phyloP scores from a whole-genome alignment of 2,329 filamentous ascomycete species.

The Paradendryphiella salina region DNA sequence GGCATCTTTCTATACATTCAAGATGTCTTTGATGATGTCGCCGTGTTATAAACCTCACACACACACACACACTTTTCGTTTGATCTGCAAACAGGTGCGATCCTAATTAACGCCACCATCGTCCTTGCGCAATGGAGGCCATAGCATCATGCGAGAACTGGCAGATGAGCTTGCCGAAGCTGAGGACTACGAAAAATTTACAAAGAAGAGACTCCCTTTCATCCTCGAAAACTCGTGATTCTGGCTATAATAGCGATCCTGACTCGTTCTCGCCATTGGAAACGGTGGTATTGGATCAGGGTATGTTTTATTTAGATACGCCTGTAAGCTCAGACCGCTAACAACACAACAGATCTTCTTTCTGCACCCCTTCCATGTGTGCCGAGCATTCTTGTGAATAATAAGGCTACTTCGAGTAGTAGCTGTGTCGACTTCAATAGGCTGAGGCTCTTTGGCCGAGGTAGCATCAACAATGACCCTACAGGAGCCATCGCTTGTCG shows the following conservation, averaged over 20 bases:
- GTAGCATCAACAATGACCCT: slow-evolving; percentile 5
- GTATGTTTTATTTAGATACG: slow-evolving; percentile 13
- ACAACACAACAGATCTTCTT: slow-evolving; percentile 13
- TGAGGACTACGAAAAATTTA: slow-evolving; percentile 21
- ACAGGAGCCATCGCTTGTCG: background rate
- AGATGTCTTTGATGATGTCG: background rate
- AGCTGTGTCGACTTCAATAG: slow-evolving; percentile 10
- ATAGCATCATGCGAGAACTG: slow-evolving; percentile 10
- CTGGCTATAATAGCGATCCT: slow-evolving; percentile 39
- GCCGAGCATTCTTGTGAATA: slow-evolving; percentile 9
- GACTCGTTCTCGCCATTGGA: slow-evolving; percentile 37
- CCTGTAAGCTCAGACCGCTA: slow-evolving; percentile 5
- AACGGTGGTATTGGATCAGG: slow-evolving; percentile 16
- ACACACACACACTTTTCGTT: background rate
- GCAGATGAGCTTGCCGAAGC: slow-evolving; percentile 21
- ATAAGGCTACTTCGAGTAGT: slow-evolving; percentile 12
- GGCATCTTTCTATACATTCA: slow-evolving; percentile 11
- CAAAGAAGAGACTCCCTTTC: slow-evolving; percentile 33
- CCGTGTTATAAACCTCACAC: background rate
- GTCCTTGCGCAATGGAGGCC: slow-evolving; percentile 20
- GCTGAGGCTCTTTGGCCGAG: background rate
- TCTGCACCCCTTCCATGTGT: slow-evolving; percentile 5
- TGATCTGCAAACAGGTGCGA: slow-evolving; percentile 6
- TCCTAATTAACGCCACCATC: background rate
- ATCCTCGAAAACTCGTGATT: slow-evolving; percentile 35